phyloP scores from a whole-genome alignment of 352 stramenopile genomes.

The Thalassiosira pacifica region DNA sequence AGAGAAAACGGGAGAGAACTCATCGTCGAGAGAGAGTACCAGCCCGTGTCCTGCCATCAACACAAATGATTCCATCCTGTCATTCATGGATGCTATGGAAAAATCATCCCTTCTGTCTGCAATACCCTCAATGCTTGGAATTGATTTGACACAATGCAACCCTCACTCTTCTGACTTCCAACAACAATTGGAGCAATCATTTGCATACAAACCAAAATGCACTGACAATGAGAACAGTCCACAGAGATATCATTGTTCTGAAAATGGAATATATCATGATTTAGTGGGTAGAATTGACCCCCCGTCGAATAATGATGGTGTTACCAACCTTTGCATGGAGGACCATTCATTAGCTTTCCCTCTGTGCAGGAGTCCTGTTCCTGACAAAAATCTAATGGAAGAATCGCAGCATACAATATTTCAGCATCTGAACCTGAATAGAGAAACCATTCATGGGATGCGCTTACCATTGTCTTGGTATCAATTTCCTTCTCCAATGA shows the following conservation, averaged over 20 bases:
- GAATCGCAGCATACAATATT: neutral
- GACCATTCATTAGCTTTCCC: conserved; percentile 30
- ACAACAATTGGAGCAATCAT: conserved; percentile 34
- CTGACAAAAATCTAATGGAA: neutral
- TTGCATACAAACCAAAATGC: conserved; percentile 10
- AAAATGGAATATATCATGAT: conserved; percentile 36
- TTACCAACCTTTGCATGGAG: neutral
- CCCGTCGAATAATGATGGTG: conserved; percentile 2
- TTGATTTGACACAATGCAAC: conserved; percentile 41
- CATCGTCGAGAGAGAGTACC: no score
- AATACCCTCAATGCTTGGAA: conserved; percentile 41
- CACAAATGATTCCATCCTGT: conserved; percentile 7
- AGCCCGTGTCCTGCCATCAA: no score
- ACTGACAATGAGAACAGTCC: neutral
- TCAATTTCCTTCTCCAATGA: conserved; percentile 40
- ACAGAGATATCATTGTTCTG: neutral
- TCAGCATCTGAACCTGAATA: conserved; percentile 7
- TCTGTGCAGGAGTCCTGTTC: neutral
- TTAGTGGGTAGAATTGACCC: conserved; percentile 52
- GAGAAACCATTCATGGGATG: conserved; percentile 42
- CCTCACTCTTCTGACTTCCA: conserved; percentile 13
- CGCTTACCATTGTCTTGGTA: conserved; percentile 46
- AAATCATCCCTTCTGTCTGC: conserved; percentile 6
- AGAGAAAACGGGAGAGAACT: neutral
- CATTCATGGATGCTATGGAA: conserved; percentile 46